Conservation (phyloP, 148 eudicot species). For the Camellia granthamiana region DNA sequence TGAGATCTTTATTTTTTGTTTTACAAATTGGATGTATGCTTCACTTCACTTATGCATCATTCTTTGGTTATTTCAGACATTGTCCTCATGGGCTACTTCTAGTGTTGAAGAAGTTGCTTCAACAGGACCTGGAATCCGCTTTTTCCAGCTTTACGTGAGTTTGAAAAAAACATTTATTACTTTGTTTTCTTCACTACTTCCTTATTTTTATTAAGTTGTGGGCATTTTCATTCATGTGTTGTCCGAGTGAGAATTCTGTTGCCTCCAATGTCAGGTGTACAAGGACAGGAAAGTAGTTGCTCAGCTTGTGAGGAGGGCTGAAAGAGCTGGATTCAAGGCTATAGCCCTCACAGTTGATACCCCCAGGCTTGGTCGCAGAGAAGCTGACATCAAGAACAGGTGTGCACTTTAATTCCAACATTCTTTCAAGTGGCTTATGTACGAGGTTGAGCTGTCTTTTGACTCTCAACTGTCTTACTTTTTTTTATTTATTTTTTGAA, state of each 20-base stretch:
- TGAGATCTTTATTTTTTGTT: not conserved
- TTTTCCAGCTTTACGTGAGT: conserved; percentile 98
- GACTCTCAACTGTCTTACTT: not conserved
- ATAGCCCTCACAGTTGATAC: conserved; percentile 98
- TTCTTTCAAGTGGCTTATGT: not conserved
- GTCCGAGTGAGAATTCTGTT: not conserved
- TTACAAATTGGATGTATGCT: not conserved
- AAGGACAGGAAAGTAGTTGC: conserved; percentile 94
- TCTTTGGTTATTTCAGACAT: conserved; percentile 51
- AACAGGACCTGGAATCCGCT: conserved; percentile 97
- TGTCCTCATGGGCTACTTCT: conserved; percentile 97
- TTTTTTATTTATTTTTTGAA: too few relatives aligned
- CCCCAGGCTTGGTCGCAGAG: conserved; percentile 93
- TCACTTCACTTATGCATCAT: not conserved
- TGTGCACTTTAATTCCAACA: conserved; percentile 17
- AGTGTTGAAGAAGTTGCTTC: conserved; percentile 99
- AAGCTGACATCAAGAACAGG: conserved; percentile 98
- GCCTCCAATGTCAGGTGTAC: conserved; percentile 63
- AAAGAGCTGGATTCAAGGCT: conserved; percentile 96
- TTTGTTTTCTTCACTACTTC: not conserved
- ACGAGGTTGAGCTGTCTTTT: not conserved
- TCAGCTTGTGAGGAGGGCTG: conserved; percentile 98
- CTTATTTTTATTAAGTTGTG: not conserved
- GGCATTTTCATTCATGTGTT: not conserved
- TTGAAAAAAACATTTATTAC: not conserved